Evolutionary conservation across 441 rosid genomes (phyloP), one percentile per base, ranked within the genome.

Genomic region (Geranium incanum): DNA sequence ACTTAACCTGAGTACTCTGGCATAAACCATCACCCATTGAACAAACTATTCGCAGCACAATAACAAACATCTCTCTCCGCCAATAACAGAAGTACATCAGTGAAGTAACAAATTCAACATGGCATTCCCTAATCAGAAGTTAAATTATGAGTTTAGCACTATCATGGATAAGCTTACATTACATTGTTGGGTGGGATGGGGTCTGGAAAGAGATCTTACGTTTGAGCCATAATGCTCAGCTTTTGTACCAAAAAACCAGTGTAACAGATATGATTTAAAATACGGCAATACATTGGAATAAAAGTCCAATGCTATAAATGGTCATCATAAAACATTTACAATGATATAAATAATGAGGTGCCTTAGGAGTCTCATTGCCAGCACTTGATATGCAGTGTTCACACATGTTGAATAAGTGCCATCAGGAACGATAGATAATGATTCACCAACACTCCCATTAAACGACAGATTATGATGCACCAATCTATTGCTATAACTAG

Each of bases 381-480:
- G 33, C 50, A 43, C 8, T 43, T 43, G 50, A 43, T 43, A 43
- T 43, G 12, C 9, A 43, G 50, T 43, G 8, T 43, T 43, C 9
- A 43, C 50, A 43, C 50, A 43, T 43, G 16, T 37, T 21, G 3
- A 4, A 59, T 36, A 39, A 38, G 39, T 41, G 13, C 18, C 37
- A 68, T 59, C 38, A 57, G 52, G 52, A 12, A 45, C 6, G 21
- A 16, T 16, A 57, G 4, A 28, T 7, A 48, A 18, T 3, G 33
- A 45, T 57, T 41, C 57, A 73, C 16, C 9, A n/a, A 59, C 5
- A 60, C 68, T 28, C 48, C 33, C 18, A 64, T 41, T n/a, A 64
- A 39, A 67, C 11, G 33, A 28, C 33, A 28, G 33, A 28, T 28
- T 28, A 28, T 28, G 33, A 28, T 28, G 33, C 33, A 28, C 33